These are phyloP conservation scores for Beta macrorhiza DNA, from an alignment of 179 eudicot genomes.

Conservation along the genomic window DNA sequence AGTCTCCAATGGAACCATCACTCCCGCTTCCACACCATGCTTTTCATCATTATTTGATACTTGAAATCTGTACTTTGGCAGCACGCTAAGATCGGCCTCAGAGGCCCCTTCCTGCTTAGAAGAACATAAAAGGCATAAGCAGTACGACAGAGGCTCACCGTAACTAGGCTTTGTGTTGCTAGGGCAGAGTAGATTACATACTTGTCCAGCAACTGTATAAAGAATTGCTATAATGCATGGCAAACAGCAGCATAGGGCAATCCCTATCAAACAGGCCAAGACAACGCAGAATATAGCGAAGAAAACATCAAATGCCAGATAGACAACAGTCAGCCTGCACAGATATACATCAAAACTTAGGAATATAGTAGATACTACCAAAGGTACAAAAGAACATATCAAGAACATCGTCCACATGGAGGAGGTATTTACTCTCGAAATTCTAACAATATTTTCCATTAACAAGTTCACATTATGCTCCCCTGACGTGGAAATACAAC, in stretches of 20 bases:
- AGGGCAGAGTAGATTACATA: constrained; percentile 25
- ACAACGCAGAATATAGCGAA: constrained; percentile 91
- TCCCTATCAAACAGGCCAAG: constrained; percentile 89
- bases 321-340: constrained; percentile 91
- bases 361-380: background rate
- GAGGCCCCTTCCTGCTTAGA: constrained; percentile 91
- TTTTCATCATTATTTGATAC: constrained; percentile 50
- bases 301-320: constrained; percentile 94
- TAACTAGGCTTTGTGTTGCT: constrained; percentile 1
- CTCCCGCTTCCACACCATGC: constrained; percentile 58
- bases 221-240: constrained; percentile 97
- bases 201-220: constrained; percentile 94
- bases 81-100: constrained; percentile 77
- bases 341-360: constrained; percentile 19
- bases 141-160: constrained; percentile 9
- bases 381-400: background rate
- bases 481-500: background rate
- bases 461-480: background rate
- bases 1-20: constrained; percentile 75
- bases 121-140: constrained; percentile 13
- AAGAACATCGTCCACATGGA: background rate
- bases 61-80: constrained; percentile 70
- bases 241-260: constrained; percentile 96
- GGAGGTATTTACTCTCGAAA: background rate
- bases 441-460: background rate